These are phyloP conservation scores for Gastrolobium villosum DNA, from an alignment of 306 rosid species.

Conservation along the genomic window DNA sequence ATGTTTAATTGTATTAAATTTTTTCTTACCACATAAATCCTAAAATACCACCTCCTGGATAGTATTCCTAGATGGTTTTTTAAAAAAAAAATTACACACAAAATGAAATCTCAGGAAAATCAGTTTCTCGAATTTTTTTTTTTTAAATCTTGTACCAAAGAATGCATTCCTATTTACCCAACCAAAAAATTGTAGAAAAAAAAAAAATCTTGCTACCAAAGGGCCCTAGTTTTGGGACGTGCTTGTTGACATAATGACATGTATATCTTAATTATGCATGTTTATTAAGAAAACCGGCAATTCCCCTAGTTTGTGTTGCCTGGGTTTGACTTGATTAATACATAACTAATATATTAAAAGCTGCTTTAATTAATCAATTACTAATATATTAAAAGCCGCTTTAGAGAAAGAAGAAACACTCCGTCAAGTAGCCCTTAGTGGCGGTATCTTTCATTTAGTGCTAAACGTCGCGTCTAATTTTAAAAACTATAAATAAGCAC, in stretches of 20 bases:
- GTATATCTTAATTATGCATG: background rate
- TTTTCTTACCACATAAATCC: no score
- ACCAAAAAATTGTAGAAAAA: no score
- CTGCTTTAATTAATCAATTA: background rate
- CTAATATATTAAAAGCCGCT: constrained; percentile 33
- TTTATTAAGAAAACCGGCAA: constrained; percentile 26
- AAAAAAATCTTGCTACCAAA: no score
- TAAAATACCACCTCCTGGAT: no score
- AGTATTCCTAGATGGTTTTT: no score
- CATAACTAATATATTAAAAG: background rate
- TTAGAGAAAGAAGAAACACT: constrained; percentile 37
- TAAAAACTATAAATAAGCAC: constrained; percentile 40
- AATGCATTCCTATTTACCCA: no score
- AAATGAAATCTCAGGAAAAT: no score
- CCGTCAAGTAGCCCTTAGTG: constrained; percentile 39
- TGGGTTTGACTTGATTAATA: constrained; percentile 38
- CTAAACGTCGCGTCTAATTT: constrained; percentile 30
- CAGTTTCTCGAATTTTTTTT: no score
- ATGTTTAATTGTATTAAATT: no score
- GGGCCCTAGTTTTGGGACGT: background rate
- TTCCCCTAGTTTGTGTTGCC: constrained; percentile 15
- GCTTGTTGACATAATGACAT: background rate
- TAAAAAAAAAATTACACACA: no score
- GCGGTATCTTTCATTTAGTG: constrained; percentile 44
- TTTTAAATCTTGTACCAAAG: no score